These are phyloP conservation scores for Fraxinus nigra DNA, from an alignment of 305 asterid species.

Conservation along the genomic window DNA sequence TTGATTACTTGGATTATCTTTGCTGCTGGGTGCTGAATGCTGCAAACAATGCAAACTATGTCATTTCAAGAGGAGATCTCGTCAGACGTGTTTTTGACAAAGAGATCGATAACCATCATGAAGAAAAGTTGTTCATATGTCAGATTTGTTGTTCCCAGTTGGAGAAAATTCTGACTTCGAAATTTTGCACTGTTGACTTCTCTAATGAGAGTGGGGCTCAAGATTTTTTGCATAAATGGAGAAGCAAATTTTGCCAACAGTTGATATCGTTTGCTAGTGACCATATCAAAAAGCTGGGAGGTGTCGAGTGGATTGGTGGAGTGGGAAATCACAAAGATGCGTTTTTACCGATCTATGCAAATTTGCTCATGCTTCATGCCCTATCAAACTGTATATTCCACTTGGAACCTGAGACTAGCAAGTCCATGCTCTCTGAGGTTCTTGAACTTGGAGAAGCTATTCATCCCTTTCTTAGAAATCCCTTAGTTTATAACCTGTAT, in stretches of 20 bases:
- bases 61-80: conserved; percentile 61
- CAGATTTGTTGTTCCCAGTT: conserved; percentile 81
- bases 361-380: conserved; percentile 62
- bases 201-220: conserved; percentile 24
- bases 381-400: conserved; percentile 57
- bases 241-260: conserved; percentile 54
- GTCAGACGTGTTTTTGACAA: conserved; percentile 91
- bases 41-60: conserved; percentile 44
- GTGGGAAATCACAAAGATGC: conserved; percentile 90
- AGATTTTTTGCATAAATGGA: conserved; percentile 61
- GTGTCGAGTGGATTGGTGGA: conserved; percentile 78
- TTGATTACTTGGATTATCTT: conserved; percentile 61
- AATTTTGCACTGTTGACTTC: conserved; percentile 23
- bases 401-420: conserved; percentile 34
- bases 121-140: conserved; percentile 75
- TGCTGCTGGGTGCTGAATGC: conserved; percentile 62
- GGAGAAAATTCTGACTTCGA: conserved; percentile 50
- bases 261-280: conserved; percentile 46
- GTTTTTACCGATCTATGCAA: conserved; percentile 72
- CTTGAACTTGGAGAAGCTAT: conserved; percentile 52
- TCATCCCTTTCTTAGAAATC: conserved; percentile 64
- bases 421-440: conserved; percentile 47
- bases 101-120: conserved; percentile 96
- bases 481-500: conserved; percentile 59
- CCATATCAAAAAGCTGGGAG: conserved; percentile 38